phyloP scores from a whole-genome alignment of 768 basidiomycete genomes.

The Suillus subaureus region DNA sequence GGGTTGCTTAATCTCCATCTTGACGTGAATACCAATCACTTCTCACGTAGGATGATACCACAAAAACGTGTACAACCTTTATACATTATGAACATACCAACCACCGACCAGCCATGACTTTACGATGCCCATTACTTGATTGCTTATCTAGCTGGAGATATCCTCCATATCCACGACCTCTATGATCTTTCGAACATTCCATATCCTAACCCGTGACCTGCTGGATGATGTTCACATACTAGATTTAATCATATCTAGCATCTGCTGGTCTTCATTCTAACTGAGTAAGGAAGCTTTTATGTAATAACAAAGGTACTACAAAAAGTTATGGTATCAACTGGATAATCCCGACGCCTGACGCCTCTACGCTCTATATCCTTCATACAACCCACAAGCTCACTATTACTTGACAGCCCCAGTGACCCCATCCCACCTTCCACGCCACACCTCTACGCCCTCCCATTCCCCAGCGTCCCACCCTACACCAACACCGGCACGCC shows the following conservation, averaged over 20 bases:
- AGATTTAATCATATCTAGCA: slow-evolving; percentile 2
- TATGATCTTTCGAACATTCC: slow-evolving; percentile 1
- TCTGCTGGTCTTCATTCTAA: neutral
- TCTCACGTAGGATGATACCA: neutral
- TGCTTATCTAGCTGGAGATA: neutral
- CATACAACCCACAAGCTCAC: neutral
- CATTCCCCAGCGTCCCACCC: slow-evolving; percentile 72
- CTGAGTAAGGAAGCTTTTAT: neutral
- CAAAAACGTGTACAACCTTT: neutral
- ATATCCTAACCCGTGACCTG: neutral
- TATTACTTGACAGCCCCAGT: neutral
- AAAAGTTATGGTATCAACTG: neutral
- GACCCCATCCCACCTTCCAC: slow-evolving; percentile 12
- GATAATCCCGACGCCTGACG: neutral
- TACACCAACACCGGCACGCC: slow-evolving; percentile 57
- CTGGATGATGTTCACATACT: slow-evolving; percentile 3
- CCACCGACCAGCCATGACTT: neutral
- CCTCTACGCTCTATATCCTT: neutral
- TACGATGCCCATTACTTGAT: neutral
- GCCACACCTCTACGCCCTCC: slow-evolving; percentile 85
- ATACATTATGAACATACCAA: neutral
- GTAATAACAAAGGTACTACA: neutral
- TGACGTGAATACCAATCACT: neutral
- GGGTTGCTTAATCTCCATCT: neutral
- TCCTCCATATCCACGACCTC: neutral